These are phyloP conservation scores for Phytophthora palmivora DNA, from an alignment of 352 stramenopile genomes.

Conservation along the genomic window DNA sequence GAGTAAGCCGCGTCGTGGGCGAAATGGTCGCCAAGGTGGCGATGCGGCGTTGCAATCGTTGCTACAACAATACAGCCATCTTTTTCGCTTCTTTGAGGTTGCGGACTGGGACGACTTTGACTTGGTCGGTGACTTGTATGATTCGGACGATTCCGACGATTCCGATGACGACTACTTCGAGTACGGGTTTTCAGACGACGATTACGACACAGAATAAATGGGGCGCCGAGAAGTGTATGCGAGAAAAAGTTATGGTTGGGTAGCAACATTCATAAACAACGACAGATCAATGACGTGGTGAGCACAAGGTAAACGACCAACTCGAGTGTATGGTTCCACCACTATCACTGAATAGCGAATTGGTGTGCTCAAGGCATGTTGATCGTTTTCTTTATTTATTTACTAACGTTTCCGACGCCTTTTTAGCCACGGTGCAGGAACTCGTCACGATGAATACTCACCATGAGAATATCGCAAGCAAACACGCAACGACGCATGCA, in stretches of 20 bases:
- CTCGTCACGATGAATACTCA: conserved; percentile 12
- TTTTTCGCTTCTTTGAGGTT: conserved; percentile 74
- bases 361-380: not conserved
- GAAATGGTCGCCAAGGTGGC: conserved; percentile 18
- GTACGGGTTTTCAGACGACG: conserved; percentile 32
- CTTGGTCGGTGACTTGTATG: conserved; percentile 27
- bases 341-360: not conserved
- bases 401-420: not conserved
- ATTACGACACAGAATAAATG: conserved; percentile 39
- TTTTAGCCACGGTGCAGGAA: conserved; percentile 1
- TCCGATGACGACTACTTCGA: conserved; percentile 31
- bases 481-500: conserved; percentile 6
- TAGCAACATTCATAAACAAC: conserved; percentile 15
- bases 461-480: conserved; percentile 4
- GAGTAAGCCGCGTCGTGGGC: conserved; percentile 32
- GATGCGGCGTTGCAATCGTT: conserved; percentile 53
- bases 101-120: conserved; percentile 63
- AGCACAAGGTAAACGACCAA: not conserved
- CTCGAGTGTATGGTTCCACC: not conserved
- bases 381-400: conserved; percentile 6
- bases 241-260: conserved; percentile 25
- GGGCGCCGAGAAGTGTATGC: not conserved
- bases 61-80: conserved; percentile 64
- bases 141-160: conserved; percentile 34
- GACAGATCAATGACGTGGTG: conserved; percentile 1